Base-by-base conservation (phyloP, 345 rosid species). In the Trapa incisa region DNA sequence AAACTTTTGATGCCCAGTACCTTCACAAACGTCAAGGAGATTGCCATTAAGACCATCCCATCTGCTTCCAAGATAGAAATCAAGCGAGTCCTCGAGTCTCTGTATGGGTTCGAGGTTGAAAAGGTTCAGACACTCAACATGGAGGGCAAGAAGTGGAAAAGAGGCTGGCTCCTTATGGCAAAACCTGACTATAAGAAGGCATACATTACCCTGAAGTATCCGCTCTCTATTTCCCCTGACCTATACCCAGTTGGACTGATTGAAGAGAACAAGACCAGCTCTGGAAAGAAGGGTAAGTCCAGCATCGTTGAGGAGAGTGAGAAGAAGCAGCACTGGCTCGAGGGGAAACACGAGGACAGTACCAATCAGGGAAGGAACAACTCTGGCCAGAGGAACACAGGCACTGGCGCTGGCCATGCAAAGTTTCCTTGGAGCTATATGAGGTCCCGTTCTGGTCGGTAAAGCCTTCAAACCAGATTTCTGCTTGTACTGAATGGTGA, bases 151-250 rank as follows among this genome's bases (percentile, higher is more conserved):
- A 89, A 87, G 83, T 89, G 82, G 93, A 86, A 85, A 74, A 84
- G 92, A 53, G 90, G 96, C 0, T 97, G 99, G 0, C 4, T 89
- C 8, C 68, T 91, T 33, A 71, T 87, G 68, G 96, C 93, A 5
- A 84, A 84, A 57, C 94, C 98, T 42, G 96, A 89, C 70, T 95
- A 89, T 77, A 95, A 95, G 83, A 91, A 91, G 78, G 96, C 98
- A 39, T 95, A 86, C 71, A 83, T 91, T 37, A 89, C 94, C 0
- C 70, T 95, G 1, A 75, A 67, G 67, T 80, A 62, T 38, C 92
- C 97, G 0, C 80, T 91, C 13, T 89, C 96, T 39, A 67, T 95
- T n/a, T 85, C 96, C 4, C 77, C 75, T 45, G 88, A 89, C 68
- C 68, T 89, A 39, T 91, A 68, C 69, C 96, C 99, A 0, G 72